Base-by-base conservation (phyloP, 257 asterid species). In the Asclepias syriaca region DNA sequence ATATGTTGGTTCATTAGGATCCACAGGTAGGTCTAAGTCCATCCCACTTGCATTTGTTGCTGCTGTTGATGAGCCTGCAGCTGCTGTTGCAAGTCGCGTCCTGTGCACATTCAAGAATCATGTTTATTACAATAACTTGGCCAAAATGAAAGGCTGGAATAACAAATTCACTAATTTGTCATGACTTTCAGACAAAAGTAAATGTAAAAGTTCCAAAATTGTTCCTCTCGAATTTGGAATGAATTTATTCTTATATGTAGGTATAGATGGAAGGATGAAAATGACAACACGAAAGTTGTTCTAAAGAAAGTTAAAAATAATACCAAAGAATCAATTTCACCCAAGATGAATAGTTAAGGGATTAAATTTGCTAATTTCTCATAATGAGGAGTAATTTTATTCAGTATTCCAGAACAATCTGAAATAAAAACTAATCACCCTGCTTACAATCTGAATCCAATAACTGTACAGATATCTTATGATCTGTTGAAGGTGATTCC, bases 1-100 rank as follows among this genome's bases (percentile, higher is more conserved):
- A 68, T 95, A 95, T 10, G 97, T 95, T 12, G 99, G 99, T 77
- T 95, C 99, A 43, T 95, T 95, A 43, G 99, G 99, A 79, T 95
- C 99, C 22, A 95, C 97, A 5, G 99, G 99, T 51, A 95, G 78
- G 81, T 95, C 98, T 75, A 91, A 70, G 70, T 95, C 98, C 89
- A 95, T 90, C 56, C 85, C 87, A 19, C 85, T 74, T 39, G 92
- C 78, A 76, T 81, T 87, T 59, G 84, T 78, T 68, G 88, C 77
- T 37, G 87, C 32, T 59, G 96, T 69, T 63, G 48, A 43, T 8
- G 88, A 76, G 12, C 84, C 69, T 27, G 84, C 51, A 75, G 92
- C 71, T 2, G 88, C 84, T 40, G 94, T 74, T 29, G 92, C 89
- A 72, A 85, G 88, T 51, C 98, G 95, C 13, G 96, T 89, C 88